These are phyloP conservation scores for Brachypodium distachyon DNA, from an alignment of 202 grass and related monocot species.

Conservation along the genomic window DNA sequence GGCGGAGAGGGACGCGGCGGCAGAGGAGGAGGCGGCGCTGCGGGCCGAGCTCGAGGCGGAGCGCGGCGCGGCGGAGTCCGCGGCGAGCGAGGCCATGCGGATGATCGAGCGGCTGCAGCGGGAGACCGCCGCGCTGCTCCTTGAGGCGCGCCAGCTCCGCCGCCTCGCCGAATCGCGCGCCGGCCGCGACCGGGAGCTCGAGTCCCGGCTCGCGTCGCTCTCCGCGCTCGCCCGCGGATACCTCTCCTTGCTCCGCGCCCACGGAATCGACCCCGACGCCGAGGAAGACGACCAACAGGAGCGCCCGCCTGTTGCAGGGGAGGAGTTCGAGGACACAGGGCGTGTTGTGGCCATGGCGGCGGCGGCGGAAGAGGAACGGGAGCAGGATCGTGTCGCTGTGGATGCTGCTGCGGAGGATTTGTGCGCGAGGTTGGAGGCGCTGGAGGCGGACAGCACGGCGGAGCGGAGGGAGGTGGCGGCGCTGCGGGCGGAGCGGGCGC, in stretches of 20 bases:
- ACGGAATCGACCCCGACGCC: slow-evolving; percentile 6
- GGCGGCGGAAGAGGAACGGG: background rate
- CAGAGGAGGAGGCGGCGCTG: slow-evolving; percentile 8
- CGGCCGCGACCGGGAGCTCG: background rate
- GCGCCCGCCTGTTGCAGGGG: background rate
- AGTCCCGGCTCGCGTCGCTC: background rate
- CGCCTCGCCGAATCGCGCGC: slow-evolving; percentile 6
- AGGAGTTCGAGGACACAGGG: background rate
- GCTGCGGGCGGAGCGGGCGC: background rate
- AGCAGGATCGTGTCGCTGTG: background rate
- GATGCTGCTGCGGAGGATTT: background rate
- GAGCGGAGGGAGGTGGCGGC: background rate
- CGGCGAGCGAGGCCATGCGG: slow-evolving; percentile 26
- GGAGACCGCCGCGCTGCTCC: slow-evolving; percentile 32
- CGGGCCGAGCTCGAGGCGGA: slow-evolving; percentile 23
- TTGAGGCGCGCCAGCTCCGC: slow-evolving; percentile 36
- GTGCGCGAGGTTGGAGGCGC: slow-evolving; percentile 13
- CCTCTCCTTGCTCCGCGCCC: slow-evolving; percentile 15
- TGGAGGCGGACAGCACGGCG: slow-evolving; percentile 5
- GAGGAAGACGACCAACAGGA: background rate
- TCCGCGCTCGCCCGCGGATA: slow-evolving; percentile 6
- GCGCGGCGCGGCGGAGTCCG: background rate
- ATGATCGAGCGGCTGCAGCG: slow-evolving; percentile 42
- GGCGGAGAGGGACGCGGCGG: background rate
- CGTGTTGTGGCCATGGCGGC: too few species aligned